Conservation (phyloP, 306 rosid genomes). For the Morella rubra region DNA sequence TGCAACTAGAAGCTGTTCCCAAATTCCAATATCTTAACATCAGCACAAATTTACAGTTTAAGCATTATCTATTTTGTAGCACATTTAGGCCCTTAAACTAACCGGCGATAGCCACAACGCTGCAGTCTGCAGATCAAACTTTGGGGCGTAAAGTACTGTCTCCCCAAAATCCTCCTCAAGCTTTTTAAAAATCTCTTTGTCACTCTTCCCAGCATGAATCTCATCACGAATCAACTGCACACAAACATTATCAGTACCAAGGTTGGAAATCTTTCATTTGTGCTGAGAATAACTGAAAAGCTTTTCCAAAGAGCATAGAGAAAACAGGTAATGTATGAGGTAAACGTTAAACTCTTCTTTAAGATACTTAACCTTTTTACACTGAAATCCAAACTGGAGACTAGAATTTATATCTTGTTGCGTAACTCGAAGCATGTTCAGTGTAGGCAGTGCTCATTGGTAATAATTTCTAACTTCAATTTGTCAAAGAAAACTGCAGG, state of each 20-base stretch:
- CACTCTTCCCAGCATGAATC: slow-evolving; percentile 67
- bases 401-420: background rate
- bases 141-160: slow-evolving; percentile 74
- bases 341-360: background rate
- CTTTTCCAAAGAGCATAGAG: background rate
- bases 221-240: slow-evolving; percentile 89
- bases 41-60: background rate
- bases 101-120: slow-evolving; percentile 93
- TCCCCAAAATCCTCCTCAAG: slow-evolving; percentile 88
- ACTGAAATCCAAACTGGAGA: background rate
- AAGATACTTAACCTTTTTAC: background rate
- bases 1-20: slow-evolving; percentile 44
- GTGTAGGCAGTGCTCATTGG: background rate
- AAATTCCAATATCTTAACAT: slow-evolving; percentile 8
- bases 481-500: background rate
- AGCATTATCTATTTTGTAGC: background rate
- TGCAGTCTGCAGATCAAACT: slow-evolving; percentile 95
- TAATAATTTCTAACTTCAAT: background rate
- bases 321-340: background rate
- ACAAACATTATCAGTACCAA: slow-evolving; percentile 15
- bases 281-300: background rate
- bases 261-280: background rate
- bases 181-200: slow-evolving; percentile 76
- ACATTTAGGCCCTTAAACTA: slow-evolving; percentile 8
- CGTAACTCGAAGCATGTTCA: background rate